Evolutionary conservation across 2,329 filamentous ascomycete genomes (phyloP).

Genomic region (Samsoniella hepiali): DNA sequence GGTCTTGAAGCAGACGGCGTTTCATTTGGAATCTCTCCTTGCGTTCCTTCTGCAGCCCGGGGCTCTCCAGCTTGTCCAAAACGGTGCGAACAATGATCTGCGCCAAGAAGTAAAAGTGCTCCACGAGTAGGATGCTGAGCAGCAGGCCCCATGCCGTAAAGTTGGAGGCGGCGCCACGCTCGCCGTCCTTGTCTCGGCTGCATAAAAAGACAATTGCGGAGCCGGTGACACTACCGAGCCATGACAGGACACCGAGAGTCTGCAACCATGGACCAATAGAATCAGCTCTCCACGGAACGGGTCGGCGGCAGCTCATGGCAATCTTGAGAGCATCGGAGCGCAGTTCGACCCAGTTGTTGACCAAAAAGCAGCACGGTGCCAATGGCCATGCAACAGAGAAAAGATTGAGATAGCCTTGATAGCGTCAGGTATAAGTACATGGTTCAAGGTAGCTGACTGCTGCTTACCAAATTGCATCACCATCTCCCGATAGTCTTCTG

Average conservation of each 20-base stretch:
- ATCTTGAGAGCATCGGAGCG: slow-evolving; percentile 94
- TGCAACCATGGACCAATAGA: slow-evolving; percentile 93
- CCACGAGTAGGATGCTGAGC: slow-evolving; percentile 76
- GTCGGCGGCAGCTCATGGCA: slow-evolving; percentile 81
- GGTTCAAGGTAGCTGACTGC: neutral
- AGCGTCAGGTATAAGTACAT: slow-evolving; percentile 19
- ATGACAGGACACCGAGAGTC: slow-evolving; percentile 82
- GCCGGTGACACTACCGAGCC: slow-evolving; percentile 86
- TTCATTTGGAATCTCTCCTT: slow-evolving; percentile 77
- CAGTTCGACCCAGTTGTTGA: slow-evolving; percentile 96
- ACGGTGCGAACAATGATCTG: slow-evolving; percentile 69
- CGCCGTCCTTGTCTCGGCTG: slow-evolving; percentile 63
- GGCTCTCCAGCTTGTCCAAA: slow-evolving; percentile 78
- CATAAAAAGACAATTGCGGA: slow-evolving; percentile 90
- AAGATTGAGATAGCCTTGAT: slow-evolving; percentile 75
- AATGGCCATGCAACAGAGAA: slow-evolving; percentile 95
- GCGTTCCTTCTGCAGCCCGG: slow-evolving; percentile 80
- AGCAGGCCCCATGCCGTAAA: slow-evolving; percentile 80
- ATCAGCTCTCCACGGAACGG: slow-evolving; percentile 84
- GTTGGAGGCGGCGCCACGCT: slow-evolving; percentile 62
- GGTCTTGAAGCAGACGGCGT: slow-evolving; percentile 74
- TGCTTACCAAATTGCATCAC: slow-evolving; percentile 68
- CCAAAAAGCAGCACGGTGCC: slow-evolving; percentile 81
- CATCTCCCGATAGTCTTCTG: slow-evolving; percentile 90
- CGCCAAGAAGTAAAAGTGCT: slow-evolving; percentile 83